A percentile compares a stretch with the other conserved stretches of the same genome.
Evolutionary conservation across 345 rosid genomes (phyloP).

Genomic region (Erodium maritimum): DNA sequence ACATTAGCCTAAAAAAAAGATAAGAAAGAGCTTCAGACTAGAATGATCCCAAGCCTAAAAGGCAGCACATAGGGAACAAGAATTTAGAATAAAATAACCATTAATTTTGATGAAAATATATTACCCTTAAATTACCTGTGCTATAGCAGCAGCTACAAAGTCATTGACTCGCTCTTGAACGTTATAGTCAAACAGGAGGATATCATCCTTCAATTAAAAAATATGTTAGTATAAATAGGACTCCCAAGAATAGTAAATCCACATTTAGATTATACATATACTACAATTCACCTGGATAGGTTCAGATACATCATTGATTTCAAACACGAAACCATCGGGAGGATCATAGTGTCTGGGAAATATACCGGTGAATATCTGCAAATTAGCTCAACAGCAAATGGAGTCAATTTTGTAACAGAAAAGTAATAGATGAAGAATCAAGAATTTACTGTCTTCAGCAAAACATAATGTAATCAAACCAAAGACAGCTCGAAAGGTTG

Average conservation of each 20-base stretch:
- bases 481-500: slow-evolving; percentile 1
- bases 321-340: slow-evolving; percentile 83
- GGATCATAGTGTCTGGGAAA: slow-evolving; percentile 90
- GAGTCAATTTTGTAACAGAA: slow-evolving; percentile 1
- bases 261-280: slow-evolving; percentile 1
- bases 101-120: not conserved
- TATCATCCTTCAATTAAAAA: slow-evolving; percentile 46
- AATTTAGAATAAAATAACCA: not conserved
- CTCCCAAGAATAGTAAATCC: slow-evolving; percentile 8
- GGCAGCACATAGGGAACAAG: not conserved
- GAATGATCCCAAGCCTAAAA: not conserved
- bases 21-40: not conserved
- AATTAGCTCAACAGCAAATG: slow-evolving; percentile 1
- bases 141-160: slow-evolving; percentile 77
- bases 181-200: slow-evolving; percentile 67
- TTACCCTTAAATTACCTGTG: slow-evolving; percentile 40
- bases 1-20: slow-evolving; percentile 54
- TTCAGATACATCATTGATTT: slow-evolving; percentile 75
- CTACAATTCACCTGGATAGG: slow-evolving; percentile 60
- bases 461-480: not conserved
- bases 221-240: slow-evolving; percentile 15
- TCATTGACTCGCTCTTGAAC: slow-evolving; percentile 83
- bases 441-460: not conserved
- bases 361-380: slow-evolving; percentile 85
- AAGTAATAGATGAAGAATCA: not conserved